phyloP scores from a whole-genome alignment of 345 rosid species.

The Camelina hispida region DNA sequence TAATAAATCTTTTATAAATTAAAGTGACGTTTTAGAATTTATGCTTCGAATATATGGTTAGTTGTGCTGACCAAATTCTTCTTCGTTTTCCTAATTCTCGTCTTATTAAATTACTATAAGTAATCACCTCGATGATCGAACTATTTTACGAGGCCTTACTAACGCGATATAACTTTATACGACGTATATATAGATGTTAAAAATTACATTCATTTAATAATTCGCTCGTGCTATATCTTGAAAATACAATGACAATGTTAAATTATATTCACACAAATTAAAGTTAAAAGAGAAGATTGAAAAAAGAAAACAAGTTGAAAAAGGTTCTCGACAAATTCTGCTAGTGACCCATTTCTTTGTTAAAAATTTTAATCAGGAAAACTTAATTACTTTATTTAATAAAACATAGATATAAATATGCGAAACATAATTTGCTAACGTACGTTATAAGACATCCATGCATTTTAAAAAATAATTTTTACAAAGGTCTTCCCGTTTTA shows the following conservation, averaged over 20 bases:
- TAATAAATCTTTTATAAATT: neutral
- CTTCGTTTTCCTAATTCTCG: no score
- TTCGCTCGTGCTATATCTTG: neutral
- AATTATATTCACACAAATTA: neutral
- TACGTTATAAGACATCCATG: conserved; percentile 4
- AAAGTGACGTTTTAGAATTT: conserved; percentile 19
- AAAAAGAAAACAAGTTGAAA: conserved; percentile 1
- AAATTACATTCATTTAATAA: neutral
- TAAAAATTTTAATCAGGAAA: neutral
- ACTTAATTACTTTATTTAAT: neutral
- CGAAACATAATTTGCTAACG: neutral
- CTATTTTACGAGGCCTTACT: neutral
- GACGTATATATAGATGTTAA: neutral
- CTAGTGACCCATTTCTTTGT: neutral
- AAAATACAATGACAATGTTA: neutral
- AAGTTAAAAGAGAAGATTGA: neutral
- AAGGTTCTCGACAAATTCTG: conserved; percentile 8
- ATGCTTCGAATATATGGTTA: conserved; percentile 10
- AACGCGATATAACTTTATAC: conserved; percentile 6
- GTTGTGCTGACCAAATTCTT: neutral
- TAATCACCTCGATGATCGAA: no score
- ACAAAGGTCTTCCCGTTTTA: conserved; percentile 9
- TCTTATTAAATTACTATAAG: no score
- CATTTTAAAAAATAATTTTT: neutral
- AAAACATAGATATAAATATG: neutral